Conservation (phyloP, 257 asterid genomes). For the Eucommia ulmoides region DNA sequence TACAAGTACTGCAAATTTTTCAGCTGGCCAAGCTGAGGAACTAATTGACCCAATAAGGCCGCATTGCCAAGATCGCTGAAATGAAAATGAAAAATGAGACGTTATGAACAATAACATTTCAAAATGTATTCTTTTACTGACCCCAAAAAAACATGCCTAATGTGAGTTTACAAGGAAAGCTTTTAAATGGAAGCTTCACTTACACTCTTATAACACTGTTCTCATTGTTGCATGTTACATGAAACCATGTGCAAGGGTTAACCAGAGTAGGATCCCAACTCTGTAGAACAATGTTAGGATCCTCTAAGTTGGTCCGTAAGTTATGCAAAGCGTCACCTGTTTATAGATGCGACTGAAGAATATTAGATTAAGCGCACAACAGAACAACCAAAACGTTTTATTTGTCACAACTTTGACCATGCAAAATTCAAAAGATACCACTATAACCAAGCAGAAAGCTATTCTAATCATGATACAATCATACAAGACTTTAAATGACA, state of each 20-base stretch:
- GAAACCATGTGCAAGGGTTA: not conserved
- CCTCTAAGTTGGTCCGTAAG: not conserved
- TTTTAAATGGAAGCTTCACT: not conserved
- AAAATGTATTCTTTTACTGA: not conserved
- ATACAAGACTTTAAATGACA: too few relatives aligned
- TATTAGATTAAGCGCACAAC: too few relatives aligned
- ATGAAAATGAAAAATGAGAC: not conserved
- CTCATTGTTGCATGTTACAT: not conserved
- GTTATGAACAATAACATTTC: not conserved
- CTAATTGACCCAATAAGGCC: not conserved
- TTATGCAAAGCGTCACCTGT: not conserved
- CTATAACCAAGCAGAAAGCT: too few relatives aligned
- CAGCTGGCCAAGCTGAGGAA: conserved; percentile 1
- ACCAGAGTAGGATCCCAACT: not conserved
- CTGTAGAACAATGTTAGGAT: not conserved
- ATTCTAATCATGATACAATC: too few relatives aligned
- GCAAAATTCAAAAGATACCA: too few relatives aligned
- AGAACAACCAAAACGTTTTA: too few relatives aligned
- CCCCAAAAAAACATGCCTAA: not conserved
- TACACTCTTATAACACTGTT: not conserved
- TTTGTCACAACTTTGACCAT: too few relatives aligned
- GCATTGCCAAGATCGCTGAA: not conserved
- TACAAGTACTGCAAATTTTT: conserved; percentile 1
- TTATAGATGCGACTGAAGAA: too few relatives aligned
- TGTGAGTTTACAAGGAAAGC: not conserved